Evolutionary conservation across 257 asterid genomes (phyloP).

Genomic region (Echites panduratus): DNA sequence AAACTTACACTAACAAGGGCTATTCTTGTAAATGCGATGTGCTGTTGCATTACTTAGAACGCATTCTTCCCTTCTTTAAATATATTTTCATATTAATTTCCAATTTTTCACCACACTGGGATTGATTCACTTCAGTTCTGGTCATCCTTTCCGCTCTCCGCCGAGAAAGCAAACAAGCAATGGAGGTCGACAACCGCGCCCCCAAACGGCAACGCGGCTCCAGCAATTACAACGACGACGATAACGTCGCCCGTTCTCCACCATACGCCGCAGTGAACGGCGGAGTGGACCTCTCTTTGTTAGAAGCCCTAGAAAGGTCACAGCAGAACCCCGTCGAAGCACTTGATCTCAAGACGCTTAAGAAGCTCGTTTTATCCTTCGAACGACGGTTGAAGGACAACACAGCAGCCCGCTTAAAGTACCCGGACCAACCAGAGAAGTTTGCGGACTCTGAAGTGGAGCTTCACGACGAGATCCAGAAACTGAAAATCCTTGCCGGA

Average conservation of each 20-base stretch:
- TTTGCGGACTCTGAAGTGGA: slow-evolving; percentile 93
- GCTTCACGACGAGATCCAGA: slow-evolving; percentile 92
- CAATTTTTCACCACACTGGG: no score
- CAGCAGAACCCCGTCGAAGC: slow-evolving; percentile 66
- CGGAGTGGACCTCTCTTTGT: slow-evolving; percentile 62
- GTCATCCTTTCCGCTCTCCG: background rate
- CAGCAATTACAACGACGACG: slow-evolving; percentile 19
- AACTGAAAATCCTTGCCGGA: slow-evolving; percentile 83
- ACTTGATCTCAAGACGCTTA: slow-evolving; percentile 85
- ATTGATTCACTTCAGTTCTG: no score
- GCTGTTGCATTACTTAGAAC: no score
- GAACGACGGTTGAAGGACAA: slow-evolving; percentile 94
- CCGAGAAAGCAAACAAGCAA: background rate
- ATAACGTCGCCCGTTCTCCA: slow-evolving; percentile 26
- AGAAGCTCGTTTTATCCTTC: slow-evolving; percentile 65
- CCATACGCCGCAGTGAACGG: slow-evolving; percentile 19
- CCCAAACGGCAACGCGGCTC: slow-evolving; percentile 59
- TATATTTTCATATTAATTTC: no score
- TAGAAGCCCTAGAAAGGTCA: slow-evolving; percentile 87
- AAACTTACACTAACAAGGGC: no score
- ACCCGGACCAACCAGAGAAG: slow-evolving; percentile 92
- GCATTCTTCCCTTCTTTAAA: no score
- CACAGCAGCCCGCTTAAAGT: slow-evolving; percentile 88
- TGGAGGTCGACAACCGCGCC: slow-evolving; percentile 18
- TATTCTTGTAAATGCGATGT: no score